Conservation (phyloP, 371 early-diverging fungal genomes). For the Parasitella parasitica region DNA sequence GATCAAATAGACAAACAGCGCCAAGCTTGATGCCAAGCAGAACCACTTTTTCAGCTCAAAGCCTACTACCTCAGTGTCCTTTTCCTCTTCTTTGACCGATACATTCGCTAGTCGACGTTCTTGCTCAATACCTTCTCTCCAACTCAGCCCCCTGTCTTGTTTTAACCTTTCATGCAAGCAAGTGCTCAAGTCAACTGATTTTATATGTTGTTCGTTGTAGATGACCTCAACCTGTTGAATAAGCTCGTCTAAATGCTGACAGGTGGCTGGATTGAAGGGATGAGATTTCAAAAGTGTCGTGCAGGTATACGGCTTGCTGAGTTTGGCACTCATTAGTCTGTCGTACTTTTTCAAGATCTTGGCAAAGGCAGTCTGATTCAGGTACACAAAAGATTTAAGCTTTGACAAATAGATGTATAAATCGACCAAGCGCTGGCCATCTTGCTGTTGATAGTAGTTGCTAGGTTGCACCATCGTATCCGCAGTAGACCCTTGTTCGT, state of each 20-base stretch:
- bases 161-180: constrained; percentile 51
- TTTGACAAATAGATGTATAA: constrained; percentile 76
- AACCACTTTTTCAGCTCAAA: constrained; percentile 10
- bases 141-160: background rate
- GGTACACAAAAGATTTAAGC: constrained; percentile 77
- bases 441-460: background rate
- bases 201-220: constrained; percentile 39
- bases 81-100: constrained; percentile 27
- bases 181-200: constrained; percentile 45
- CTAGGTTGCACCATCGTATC: background rate
- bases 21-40: constrained; percentile 24
- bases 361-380: constrained; percentile 90
- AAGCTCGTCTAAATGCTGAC: constrained; percentile 32
- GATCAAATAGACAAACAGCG: constrained; percentile 59
- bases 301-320: constrained; percentile 45
- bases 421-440: constrained; percentile 40
- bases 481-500: background rate
- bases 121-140: background rate
- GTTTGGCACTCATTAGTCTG: constrained; percentile 66
- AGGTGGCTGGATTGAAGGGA: constrained; percentile 52
- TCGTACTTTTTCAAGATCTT: constrained; percentile 95
- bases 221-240: constrained; percentile 51
- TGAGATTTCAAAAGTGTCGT: constrained; percentile 52
- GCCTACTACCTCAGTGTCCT: background rate
- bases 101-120: background rate